A percentile compares a stretch with the other conserved stretches of the same genome.
Evolutionary conservation across 768 basidiomycete genomes (phyloP).

Genomic region (Phaffia tasmanica): DNA sequence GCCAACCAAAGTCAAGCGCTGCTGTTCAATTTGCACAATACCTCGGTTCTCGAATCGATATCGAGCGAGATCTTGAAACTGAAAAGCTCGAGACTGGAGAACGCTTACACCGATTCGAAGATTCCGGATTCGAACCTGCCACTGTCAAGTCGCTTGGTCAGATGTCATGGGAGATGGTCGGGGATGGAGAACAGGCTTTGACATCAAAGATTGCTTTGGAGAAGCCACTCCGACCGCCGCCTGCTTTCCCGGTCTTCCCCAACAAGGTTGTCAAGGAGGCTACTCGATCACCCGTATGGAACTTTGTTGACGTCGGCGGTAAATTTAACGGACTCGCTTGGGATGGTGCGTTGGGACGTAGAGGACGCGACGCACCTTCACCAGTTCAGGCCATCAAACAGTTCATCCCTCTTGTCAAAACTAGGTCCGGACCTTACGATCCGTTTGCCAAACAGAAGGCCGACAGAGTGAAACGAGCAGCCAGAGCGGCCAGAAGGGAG

Average conservation of each 20-base stretch:
- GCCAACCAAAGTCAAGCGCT: conserved; percentile 3
- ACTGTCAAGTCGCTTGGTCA: background rate
- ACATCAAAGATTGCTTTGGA: conserved; percentile 22
- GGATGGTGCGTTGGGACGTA: conserved; percentile 8
- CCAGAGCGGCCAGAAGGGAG: too few species aligned
- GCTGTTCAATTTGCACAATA: conserved; percentile 6
- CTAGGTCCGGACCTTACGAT: too few species aligned
- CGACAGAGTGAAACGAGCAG: too few species aligned
- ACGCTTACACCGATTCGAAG: conserved; percentile 6
- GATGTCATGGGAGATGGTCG: conserved; percentile 22
- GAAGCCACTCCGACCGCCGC: conserved; percentile 19
- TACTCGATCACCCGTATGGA: conserved; percentile 3
- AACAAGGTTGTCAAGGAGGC: conserved; percentile 3
- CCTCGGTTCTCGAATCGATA: conserved; percentile 22
- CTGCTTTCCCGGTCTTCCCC: conserved; percentile 11
- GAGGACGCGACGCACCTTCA: too few species aligned
- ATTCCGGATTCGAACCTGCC: background rate
- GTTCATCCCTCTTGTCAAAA: too few species aligned
- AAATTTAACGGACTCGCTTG: conserved; percentile 22
- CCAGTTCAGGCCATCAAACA: too few species aligned
- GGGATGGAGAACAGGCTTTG: conserved; percentile 11
- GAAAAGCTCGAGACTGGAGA: conserved; percentile 17
- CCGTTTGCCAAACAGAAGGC: too few species aligned
- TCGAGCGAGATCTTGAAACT: conserved; percentile 23
- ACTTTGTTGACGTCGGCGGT: conserved; percentile 24